Base-by-base conservation (phyloP, 768 basidiomycete species). In the Kwoniella bestiolae region DNA sequence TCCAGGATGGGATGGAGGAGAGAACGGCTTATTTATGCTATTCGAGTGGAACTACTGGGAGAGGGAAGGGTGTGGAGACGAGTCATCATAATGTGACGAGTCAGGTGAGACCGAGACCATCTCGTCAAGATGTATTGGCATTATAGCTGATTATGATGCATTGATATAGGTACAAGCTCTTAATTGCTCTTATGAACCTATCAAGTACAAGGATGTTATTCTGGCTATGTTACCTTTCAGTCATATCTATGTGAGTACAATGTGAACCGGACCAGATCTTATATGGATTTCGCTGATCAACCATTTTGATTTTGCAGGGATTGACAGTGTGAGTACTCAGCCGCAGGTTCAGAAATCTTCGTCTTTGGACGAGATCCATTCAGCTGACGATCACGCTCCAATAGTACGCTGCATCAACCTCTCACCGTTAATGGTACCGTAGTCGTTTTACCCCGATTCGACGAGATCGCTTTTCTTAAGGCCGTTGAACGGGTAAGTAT, bases 401-500 rank as follows among this genome's bases (percentile, higher is more conserved):
- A n/a, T 55, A 70, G 70, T 46, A 68, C 72, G 16, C 63, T 76
- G 16, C 71, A 75, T 28, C 70, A 75, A n/a, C 79, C 80, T 0
- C 69, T 81, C 5, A 70, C 71, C 12, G 63, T 56, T n/a, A 76
- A 76, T 11, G 71, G 78, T 14, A 77, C 80, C 2, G 73, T 80
- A 26, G 71, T 82, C 31, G 65, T 82, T 35, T 61, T 89, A 77
- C 79, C 85, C 1, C 86, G 86, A 34, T 94, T 94, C 76, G 89
- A 93, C 68, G 89, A 90, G 0, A 82, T 82, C 0, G 77, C 82
- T 56, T 91, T 91, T 72, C 89, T 90, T 67, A 82, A 84, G 11
- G 83, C 86, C 53, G 86, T 95, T 51, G 50, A 74, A 46, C 63
- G 66, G 49, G 67, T 73, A 11, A 28, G 65, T 60, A 7, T 9